These are phyloP conservation scores for Acer yangbiense DNA, from an alignment of 345 rosid species.

Conservation along the genomic window DNA sequence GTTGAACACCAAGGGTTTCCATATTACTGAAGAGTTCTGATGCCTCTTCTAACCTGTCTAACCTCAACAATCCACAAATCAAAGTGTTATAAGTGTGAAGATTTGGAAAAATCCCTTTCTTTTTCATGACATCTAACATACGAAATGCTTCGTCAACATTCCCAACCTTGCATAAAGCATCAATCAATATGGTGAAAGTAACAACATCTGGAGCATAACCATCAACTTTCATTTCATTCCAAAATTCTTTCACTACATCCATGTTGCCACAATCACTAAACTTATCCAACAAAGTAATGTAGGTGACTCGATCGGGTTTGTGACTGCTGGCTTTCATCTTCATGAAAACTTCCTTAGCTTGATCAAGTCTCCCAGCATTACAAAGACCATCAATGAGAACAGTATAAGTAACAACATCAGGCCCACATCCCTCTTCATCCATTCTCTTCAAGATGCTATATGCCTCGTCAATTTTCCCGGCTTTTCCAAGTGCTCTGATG, in stretches of 20 bases:
- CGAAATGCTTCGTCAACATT: conserved; percentile 64
- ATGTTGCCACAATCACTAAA: conserved; percentile 71
- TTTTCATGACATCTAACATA: conserved; percentile 66
- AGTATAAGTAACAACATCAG: conserved; percentile 86
- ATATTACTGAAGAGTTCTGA: conserved; percentile 52
- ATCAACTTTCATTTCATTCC: conserved; percentile 86
- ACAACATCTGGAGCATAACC: conserved; percentile 84
- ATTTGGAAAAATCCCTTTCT: conserved; percentile 62
- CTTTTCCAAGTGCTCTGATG: conserved; percentile 81
- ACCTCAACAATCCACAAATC: conserved; percentile 73
- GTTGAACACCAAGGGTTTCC: conserved; percentile 65
- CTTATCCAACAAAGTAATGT: conserved; percentile 78
- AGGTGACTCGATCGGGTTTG: conserved; percentile 79
- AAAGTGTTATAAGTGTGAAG: conserved; percentile 82
- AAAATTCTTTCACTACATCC: conserved; percentile 66
- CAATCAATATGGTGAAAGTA: conserved; percentile 71
- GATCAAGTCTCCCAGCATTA: conserved; percentile 62
- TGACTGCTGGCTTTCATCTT: conserved; percentile 80
- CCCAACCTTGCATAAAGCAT: conserved; percentile 71
- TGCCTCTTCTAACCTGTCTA: conserved; percentile 61
- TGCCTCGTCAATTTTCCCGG: conserved; percentile 77
- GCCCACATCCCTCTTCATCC: conserved; percentile 87
- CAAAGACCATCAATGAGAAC: conserved; percentile 90
- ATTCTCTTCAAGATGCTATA: conserved; percentile 64
- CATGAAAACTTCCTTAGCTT: conserved; percentile 61